Evolutionary conservation across 202 grass and related monocot genomes (phyloP), one percentile per base, ranked within the genome.

Genomic region (Bolboschoenoplectus hybrid): DNA sequence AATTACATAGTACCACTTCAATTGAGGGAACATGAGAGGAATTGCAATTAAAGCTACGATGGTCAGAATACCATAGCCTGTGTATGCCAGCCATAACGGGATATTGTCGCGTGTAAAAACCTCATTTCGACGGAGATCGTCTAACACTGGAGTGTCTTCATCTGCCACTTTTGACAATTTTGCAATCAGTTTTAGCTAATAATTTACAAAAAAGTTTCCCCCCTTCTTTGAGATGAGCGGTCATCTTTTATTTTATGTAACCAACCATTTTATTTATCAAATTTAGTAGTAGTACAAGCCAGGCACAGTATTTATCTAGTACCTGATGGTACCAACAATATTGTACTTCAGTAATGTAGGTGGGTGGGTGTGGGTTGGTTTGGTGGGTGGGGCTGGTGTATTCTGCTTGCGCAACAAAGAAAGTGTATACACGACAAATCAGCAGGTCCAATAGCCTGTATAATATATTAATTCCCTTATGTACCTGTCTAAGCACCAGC

Each of bases 1-100:
- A 72, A 98, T 50, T 80, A 94, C 87, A 62, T 95, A 98, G 86
- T 94, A 94, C 96, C 96, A 98, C 77, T 91, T 98, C 91, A 98
- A 84, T 89, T 95, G 85, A 38, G 13, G 86, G 90, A 98, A 95
- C 93, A 98, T 95, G 45, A 94, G 56, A 34, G 96, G 93, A 87
- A 98, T 92, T 8, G 51, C 26, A 66, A 95, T 67, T 65, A 91
- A 74, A 14, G 93, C 87, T 63, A 87, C 7, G 32, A 90, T 19
- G 52, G 87, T 87, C 63, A 98, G 67, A 73, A 85, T 57, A 52
- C 82, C 62, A 61, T 98, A 98, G 64, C 91, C 91, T 73, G 63
- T 85, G 80, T 68, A 92, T 61, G 91, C 93, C 67, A 98, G 78
- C 96, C 96, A 95, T 13, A 76, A 20, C 5, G 93, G 91, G 20